A percentile compares a stretch with the other conserved stretches of the same genome.
Conservation (phyloP, 805 yeast species). For the Torulaspora franciscae region DNA sequence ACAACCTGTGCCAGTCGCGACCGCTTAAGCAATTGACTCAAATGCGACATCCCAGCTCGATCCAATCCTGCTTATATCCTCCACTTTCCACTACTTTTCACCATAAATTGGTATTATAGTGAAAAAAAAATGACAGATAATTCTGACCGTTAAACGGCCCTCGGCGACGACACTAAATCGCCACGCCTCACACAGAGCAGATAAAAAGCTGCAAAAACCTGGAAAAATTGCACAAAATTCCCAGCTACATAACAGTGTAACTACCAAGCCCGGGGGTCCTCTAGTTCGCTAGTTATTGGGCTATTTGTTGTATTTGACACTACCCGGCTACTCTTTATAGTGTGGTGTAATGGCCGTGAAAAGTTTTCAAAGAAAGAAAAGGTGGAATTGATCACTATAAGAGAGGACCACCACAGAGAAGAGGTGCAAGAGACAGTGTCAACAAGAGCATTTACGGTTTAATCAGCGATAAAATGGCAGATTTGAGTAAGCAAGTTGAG, state of each 20-base stretch:
- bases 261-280: neutral
- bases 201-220: neutral
- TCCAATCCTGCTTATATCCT: neutral
- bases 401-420: neutral
- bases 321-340: neutral
- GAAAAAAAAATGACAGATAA: neutral
- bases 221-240: neutral
- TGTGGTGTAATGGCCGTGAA: slow-evolving; percentile 7
- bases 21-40: slow-evolving; percentile 27
- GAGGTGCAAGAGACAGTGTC: neutral
- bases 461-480: slow-evolving; percentile 45
- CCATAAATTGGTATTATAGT: neutral
- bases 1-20: slow-evolving; percentile 38
- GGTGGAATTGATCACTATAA: neutral
- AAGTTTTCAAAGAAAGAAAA: slow-evolving; percentile 9
- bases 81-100: neutral
- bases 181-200: neutral
- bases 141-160: neutral
- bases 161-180: neutral
- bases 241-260: neutral
- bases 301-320: neutral
- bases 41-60: slow-evolving; percentile 2
- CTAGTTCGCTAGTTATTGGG: neutral
- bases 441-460: neutral
- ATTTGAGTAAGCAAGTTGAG: slow-evolving; percentile 53